Base-by-base conservation (phyloP, 106 monocot species). In the Vanilla planifolia region DNA sequence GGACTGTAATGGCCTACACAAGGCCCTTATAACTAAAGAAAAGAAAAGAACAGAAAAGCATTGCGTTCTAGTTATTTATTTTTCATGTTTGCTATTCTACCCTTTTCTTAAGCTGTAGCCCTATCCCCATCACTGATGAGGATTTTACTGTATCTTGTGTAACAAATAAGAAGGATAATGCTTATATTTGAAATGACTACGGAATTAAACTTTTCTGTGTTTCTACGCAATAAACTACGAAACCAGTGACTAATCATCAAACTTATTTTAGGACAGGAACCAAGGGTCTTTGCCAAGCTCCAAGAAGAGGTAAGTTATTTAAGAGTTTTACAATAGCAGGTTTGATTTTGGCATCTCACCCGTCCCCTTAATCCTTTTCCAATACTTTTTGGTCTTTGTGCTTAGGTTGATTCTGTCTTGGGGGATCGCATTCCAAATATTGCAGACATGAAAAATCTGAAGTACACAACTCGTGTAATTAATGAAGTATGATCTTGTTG, bases 381-480 rank as follows among this genome's bases (percentile, higher is more conserved):
- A 11, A 23, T 59, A 14, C 39, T 51, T 36, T 77, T 65, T 46
- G 30, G 22, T 57, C 32, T 15, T 66, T 47, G 39, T 67, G 23
- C 8, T 50, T 81, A 96, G 96, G 91, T 86, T 60, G 96, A 91
- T 68, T 64, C 60, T 44, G 77, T 96, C 9, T 59, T 96, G 37
- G 96, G 96, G n/a, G 96, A 91, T 63, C 81, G 79, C 0, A 65
- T 82, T 71, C 96, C 96, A 41, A 84, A 71, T 47, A 72, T 87
- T 52, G 90, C 87, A 50, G 96, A 96, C 61, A 77, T 96, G 81
- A 90, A 81, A 62, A 91, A 85, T 65, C 71, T 96, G 1, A 88
- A 84, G 36, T 96, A 96, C 64, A 82, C 96, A 24, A 82, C 87
- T 60, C 61, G 96, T 62, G 91, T 96, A 23, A 96, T 96, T 48